phyloP scores from a whole-genome alignment of 2,329 filamentous ascomycete species.

The Cladosporium sp. region DNA sequence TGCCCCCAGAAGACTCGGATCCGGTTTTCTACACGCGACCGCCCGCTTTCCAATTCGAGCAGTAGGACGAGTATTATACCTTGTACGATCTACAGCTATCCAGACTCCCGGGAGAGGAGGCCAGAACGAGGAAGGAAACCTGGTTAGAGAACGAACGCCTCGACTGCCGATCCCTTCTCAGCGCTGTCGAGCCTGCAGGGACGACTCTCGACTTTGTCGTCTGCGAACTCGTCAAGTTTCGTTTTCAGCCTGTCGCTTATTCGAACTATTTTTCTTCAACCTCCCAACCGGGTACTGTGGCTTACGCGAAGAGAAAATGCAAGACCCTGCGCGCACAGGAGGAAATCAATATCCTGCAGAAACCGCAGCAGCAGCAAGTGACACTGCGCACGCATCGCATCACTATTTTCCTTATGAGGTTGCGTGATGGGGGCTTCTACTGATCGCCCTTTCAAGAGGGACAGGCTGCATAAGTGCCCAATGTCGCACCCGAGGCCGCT shows the following conservation, averaged over 20 bases:
- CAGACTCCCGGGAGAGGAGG: neutral
- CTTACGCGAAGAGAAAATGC: neutral
- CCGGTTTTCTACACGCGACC: neutral
- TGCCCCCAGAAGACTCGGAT: neutral
- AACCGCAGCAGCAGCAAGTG: neutral
- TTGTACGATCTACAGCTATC: neutral
- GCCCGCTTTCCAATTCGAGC: neutral
- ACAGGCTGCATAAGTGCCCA: neutral
- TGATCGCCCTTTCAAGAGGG: neutral
- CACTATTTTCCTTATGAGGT: neutral
- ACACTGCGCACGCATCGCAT: neutral
- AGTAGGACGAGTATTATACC: neutral
- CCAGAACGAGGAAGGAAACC: neutral
- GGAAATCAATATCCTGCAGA: neutral
- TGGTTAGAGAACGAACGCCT: neutral
- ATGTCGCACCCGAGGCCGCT: conserved; percentile 1
- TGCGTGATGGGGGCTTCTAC: neutral
- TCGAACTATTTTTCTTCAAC: neutral
- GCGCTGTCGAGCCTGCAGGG: neutral
- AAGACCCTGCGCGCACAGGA: neutral
- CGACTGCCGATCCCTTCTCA: neutral
- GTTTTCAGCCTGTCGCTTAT: neutral
- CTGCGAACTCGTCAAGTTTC: neutral
- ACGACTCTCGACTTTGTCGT: neutral
- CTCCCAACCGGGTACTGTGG: too few species aligned